phyloP scores from a whole-genome alignment of 371 early-diverging fungal genomes.

The Apophysomyces ossiformis region DNA sequence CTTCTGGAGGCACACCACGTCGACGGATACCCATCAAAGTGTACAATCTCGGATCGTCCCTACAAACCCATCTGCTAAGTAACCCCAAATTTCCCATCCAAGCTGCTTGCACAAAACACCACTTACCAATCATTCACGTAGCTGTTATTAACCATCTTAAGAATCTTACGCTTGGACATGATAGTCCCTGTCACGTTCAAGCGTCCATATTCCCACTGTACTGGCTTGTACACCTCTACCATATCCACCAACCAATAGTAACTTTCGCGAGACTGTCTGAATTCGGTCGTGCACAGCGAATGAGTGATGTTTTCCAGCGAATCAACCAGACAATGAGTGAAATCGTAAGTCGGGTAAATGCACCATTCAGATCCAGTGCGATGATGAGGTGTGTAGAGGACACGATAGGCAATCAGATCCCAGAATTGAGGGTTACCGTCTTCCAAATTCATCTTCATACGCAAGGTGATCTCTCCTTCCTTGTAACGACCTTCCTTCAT shows the following conservation, averaged over 20 bases:
- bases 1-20: constrained; percentile 98
- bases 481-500: constrained; percentile 98
- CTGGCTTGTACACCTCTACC: constrained; percentile 98
- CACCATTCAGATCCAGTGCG: constrained; percentile 95
- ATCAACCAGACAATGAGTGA: constrained; percentile 98
- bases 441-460: constrained; percentile 99
- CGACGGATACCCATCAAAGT: constrained; percentile 97
- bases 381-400: constrained; percentile 91
- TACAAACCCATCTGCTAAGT: background rate
- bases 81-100: background rate
- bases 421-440: constrained; percentile 99
- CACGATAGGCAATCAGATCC: constrained; percentile 99
- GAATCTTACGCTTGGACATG: constrained; percentile 98
- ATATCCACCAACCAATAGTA: constrained; percentile 99
- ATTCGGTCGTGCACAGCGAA: constrained; percentile 99
- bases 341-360: constrained; percentile 99
- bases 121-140: constrained; percentile 81
- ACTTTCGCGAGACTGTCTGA: constrained; percentile 92
- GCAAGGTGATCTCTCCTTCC: constrained; percentile 92
- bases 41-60: constrained; percentile 98
- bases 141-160: constrained; percentile 84
- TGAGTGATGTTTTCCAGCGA: constrained; percentile 99
- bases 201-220: constrained; percentile 99
- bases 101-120: background rate
- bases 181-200: constrained; percentile 97